phyloP scores from a whole-genome alignment of 768 basidiomycete genomes.

The Tulasnella sp. region DNA sequence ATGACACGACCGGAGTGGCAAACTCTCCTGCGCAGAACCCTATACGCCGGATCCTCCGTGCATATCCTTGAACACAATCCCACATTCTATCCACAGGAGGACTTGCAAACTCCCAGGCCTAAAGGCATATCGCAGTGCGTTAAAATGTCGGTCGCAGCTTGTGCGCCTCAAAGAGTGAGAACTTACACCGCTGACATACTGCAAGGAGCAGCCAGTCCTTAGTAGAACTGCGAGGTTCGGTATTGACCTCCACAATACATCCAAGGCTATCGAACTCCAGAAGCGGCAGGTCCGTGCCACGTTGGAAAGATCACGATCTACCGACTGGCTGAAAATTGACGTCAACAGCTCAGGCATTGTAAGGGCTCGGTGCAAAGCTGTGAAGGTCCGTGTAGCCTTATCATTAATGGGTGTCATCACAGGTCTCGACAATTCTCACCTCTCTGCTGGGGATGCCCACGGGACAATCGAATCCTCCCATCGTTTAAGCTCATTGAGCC shows the following conservation, averaged over 20 bases:
- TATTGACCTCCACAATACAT: background rate
- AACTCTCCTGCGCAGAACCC: background rate
- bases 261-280: background rate
- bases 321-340: background rate
- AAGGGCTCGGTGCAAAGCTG: background rate
- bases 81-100: background rate
- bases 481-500: background rate
- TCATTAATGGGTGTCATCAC: background rate
- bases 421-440: background rate
- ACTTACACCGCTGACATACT: background rate
- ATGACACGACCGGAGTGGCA: background rate
- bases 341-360: background rate
- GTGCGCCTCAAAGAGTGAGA: background rate
- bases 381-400: background rate
- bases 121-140: background rate
- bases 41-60: background rate
- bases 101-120: background rate
- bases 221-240: background rate
- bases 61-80: background rate
- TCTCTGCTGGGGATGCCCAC: background rate
- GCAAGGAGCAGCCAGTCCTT: background rate
- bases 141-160: background rate
- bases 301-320: background rate
- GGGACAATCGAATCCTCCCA: background rate
- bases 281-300: background rate